Evolutionary conservation across 2,329 filamentous ascomycete species (phyloP), one percentile per base, ranked within the genome.

Genomic region (Talaromyces sp.): DNA sequence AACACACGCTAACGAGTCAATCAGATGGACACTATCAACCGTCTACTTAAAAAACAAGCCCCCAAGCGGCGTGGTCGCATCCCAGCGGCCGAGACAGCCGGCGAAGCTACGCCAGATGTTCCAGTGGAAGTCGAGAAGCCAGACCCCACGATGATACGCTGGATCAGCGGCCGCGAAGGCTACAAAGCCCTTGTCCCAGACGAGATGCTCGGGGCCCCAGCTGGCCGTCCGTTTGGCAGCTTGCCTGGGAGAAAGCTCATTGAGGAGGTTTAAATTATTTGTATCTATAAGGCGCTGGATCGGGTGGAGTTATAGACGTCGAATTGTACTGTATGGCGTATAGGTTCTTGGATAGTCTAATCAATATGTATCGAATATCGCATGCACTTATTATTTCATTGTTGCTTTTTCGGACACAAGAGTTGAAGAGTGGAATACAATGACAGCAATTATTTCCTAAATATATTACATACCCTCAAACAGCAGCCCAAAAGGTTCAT

Each of bases 21-120:
- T 5, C 28, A 87, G 85, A 85, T 87, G 81, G 85, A 87, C 69
- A 88, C 86, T 1, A 88, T 88, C 73, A 87, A 88, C 71, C 83
- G 85, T 61, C 80, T 88, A n/a, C 81, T 89, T 57, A 85, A 85
- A 68, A 88, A 87, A 69, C 87, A 87, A 72, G 85, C 85, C 1
- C 84, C 86, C 2, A 89, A 89, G 71, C 76, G 79, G 14, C 78
- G 80, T 50, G 80, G 80, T 34, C 78, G 79, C 59, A 82, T 81
- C 52, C 74, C 77, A 6, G 78, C 77, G 18, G 77, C 73, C 9
- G 79, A 81, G 61, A 76, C 74, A 1, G 68, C 75, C 27, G 63
- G 56, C 40, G 79, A 81, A 27, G 73, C 72, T 14, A 77, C 75
- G 0, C 75, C 78, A 16, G 73, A 69, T 4, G 74, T 72, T 4